phyloP scores from a whole-genome alignment of 306 rosid species.

The Lagenaria siceraria region DNA sequence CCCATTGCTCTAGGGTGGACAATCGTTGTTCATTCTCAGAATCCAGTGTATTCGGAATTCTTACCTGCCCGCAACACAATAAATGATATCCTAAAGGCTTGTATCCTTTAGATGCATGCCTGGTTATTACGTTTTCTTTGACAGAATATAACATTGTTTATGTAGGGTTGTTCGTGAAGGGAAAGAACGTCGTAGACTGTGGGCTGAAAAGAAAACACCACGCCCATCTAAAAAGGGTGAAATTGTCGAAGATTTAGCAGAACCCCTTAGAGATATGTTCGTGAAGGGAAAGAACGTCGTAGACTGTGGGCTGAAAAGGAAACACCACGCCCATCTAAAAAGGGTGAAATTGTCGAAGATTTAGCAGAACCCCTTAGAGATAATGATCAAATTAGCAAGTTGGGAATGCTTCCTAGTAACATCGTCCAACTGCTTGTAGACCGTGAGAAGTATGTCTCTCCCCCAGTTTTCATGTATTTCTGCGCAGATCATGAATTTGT shows the following conservation, averaged over 20 bases:
- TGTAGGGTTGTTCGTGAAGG: slow-evolving; percentile 56
- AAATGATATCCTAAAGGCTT: not conserved
- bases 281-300: slow-evolving; percentile 62
- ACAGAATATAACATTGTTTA: not conserved
- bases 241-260: slow-evolving; percentile 20
- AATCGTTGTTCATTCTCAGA: not conserved
- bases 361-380: slow-evolving; percentile 19
- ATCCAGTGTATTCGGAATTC: not conserved
- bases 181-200: slow-evolving; percentile 58
- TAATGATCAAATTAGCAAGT: slow-evolving; percentile 16
- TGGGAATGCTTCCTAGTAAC: slow-evolving; percentile 62
- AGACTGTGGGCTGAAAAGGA: slow-evolving; percentile 54
- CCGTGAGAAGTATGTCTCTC: slow-evolving; percentile 57
- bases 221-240: slow-evolving; percentile 25
- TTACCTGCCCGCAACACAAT: not conserved
- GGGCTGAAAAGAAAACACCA: slow-evolving; percentile 65
- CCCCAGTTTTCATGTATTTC: not conserved
- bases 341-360: slow-evolving; percentile 22
- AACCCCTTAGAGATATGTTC: slow-evolving; percentile 24
- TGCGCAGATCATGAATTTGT: not conserved
- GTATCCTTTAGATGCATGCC: not conserved
- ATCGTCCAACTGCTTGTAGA: slow-evolving; percentile 69
- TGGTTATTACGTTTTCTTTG: not conserved
- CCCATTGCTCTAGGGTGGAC: not conserved
- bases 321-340: slow-evolving; percentile 44